These are phyloP conservation scores for Saturnispora besseyi DNA, from an alignment of 805 yeast genomes.

Conservation along the genomic window DNA sequence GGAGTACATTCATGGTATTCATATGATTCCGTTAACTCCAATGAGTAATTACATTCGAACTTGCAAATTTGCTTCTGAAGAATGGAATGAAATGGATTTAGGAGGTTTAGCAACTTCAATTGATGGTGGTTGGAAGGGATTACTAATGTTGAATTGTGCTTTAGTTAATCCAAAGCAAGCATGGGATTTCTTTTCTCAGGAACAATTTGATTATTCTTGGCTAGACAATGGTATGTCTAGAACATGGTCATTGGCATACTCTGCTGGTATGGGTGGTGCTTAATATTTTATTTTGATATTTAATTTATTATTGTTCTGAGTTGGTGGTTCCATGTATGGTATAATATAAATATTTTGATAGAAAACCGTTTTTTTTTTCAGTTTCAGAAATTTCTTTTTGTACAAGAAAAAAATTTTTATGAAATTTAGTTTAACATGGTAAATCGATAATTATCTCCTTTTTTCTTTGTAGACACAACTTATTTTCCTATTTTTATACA, in stretches of 20 bases:
- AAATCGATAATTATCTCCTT: neutral
- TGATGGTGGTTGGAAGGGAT: slow-evolving; percentile 60
- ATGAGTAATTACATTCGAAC: slow-evolving; percentile 47
- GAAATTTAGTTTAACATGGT: neutral
- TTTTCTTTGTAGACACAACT: neutral
- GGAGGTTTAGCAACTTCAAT: slow-evolving; percentile 31
- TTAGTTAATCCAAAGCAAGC: slow-evolving; percentile 34
- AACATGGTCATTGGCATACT: slow-evolving; percentile 53
- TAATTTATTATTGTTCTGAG: neutral
- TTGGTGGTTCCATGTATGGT: neutral
- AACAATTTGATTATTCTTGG: slow-evolving; percentile 28
- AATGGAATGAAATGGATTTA: slow-evolving; percentile 29
- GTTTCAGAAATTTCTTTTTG: neutral
- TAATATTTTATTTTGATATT: neutral
- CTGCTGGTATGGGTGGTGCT: slow-evolving; percentile 39
- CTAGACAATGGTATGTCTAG: slow-evolving; percentile 56
- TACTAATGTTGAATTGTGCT: slow-evolving; percentile 37
- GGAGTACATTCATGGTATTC: slow-evolving; percentile 70
- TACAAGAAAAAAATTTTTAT: neutral
- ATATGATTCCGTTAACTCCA: slow-evolving; percentile 68
- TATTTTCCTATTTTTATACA: neutral
- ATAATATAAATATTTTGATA: neutral
- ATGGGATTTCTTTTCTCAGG: slow-evolving; percentile 34
- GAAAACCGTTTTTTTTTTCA: neutral
- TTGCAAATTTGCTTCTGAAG: slow-evolving; percentile 40